phyloP scores from a whole-genome alignment of 2,329 filamentous ascomycete species.

The Exophiala lecanii-corni region DNA sequence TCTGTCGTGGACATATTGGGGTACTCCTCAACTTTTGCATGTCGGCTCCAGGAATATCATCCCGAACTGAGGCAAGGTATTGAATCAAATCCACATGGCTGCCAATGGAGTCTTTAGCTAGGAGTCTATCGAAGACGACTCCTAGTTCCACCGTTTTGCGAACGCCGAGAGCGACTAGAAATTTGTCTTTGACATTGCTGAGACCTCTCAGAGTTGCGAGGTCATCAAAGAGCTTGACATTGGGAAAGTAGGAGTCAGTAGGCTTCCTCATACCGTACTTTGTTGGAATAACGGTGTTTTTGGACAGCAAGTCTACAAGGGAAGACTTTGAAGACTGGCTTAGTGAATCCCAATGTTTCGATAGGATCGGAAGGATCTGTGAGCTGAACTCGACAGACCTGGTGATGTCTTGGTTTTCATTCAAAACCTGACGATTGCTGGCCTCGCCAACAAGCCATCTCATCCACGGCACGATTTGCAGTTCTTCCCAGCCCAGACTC shows the following conservation, averaged over 20 bases:
- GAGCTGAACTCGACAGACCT: constrained; percentile 68
- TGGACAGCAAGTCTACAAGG: constrained; percentile 60
- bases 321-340: constrained; percentile 61
- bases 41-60: constrained; percentile 81
- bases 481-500: constrained; percentile 76
- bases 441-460: constrained; percentile 69
- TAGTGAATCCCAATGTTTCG: constrained; percentile 85
- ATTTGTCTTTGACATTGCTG: constrained; percentile 82
- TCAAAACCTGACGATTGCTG: constrained; percentile 51
- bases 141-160: constrained; percentile 92
- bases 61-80: constrained; percentile 82
- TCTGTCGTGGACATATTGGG: constrained; percentile 76
- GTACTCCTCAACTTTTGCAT: constrained; percentile 72
- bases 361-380: constrained; percentile 72
- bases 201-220: constrained; percentile 74
- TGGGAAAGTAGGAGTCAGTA: constrained; percentile 81
- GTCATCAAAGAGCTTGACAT: constrained; percentile 93
- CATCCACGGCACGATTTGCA: constrained; percentile 83
- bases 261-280: constrained; percentile 86
- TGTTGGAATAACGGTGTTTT: constrained; percentile 76
- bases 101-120: constrained; percentile 61
- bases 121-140: constrained; percentile 83
- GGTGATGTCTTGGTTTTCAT: constrained; percentile 65
- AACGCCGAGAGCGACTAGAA: constrained; percentile 76
- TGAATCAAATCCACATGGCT: constrained; percentile 93